phyloP scores from a whole-genome alignment of 345 rosid genomes.

The Odontarrhena argentea region DNA sequence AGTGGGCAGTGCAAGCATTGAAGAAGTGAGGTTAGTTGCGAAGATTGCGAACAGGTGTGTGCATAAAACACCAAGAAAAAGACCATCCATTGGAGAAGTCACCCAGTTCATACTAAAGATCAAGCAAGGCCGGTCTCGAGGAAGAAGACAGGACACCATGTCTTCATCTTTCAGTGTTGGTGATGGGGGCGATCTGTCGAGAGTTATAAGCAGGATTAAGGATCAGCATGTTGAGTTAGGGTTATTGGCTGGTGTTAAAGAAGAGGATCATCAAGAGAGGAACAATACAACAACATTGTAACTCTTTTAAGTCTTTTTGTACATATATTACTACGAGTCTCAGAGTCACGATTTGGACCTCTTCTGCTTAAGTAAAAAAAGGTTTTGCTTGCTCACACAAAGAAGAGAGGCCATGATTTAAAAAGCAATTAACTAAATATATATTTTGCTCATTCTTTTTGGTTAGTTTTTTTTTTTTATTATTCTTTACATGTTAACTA shows the following conservation, averaged over 20 bases:
- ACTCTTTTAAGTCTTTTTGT: constrained; percentile 16
- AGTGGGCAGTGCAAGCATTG: constrained; percentile 57
- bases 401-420: neutral
- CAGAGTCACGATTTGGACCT: neutral
- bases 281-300: constrained; percentile 16
- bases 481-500: too few relatives aligned
- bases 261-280: constrained; percentile 39
- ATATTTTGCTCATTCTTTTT: neutral
- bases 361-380: neutral
- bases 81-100: constrained; percentile 81
- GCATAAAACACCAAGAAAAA: constrained; percentile 69
- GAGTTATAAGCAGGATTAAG: constrained; percentile 67
- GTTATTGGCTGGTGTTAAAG: constrained; percentile 50
- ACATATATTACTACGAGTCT: constrained; percentile 27
- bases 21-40: constrained; percentile 75
- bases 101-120: constrained; percentile 77
- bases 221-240: constrained; percentile 75
- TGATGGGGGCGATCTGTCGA: constrained; percentile 48
- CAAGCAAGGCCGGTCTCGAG: constrained; percentile 52
- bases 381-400: constrained; percentile 23
- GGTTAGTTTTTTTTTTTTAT: too few relatives aligned
- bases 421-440: neutral
- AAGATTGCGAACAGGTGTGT: constrained; percentile 69
- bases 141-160: constrained; percentile 43
- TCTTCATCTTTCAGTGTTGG: constrained; percentile 37